A percentile compares a stretch with the other conserved stretches of the same genome.
Conservation (phyloP, 1,284 basidiomycete species). For the Cutaneotrichosporon sp. region DNA sequence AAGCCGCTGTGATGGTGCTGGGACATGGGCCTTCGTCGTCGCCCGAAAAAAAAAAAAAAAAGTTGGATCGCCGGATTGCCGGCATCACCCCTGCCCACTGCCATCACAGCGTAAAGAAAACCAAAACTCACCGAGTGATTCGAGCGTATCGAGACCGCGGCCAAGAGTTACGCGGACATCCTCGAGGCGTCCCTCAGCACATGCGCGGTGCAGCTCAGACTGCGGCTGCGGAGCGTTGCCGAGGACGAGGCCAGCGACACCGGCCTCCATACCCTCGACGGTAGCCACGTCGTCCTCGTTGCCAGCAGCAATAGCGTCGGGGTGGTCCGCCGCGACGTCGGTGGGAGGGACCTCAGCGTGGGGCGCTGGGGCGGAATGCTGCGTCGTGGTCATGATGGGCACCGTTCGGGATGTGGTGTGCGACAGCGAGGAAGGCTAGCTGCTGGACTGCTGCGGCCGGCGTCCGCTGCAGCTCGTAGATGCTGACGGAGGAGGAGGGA, state of each 20-base stretch:
- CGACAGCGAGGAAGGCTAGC: conserved; percentile 6
- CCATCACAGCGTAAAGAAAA: neutral
- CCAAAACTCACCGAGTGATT: conserved; percentile 45
- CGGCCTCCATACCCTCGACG: conserved; percentile 21
- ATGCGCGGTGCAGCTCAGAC: conserved; percentile 41
- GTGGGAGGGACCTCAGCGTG: neutral
- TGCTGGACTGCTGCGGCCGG: conserved; percentile 3
- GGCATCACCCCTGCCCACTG: neutral
- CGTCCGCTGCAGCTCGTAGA: conserved; percentile 5
- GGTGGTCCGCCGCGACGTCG: neutral
- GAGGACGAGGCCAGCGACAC: conserved; percentile 21
- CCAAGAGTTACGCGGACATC: conserved; percentile 42
- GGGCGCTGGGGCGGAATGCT: conserved; percentile 4
- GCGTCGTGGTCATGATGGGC: conserved; percentile 14
- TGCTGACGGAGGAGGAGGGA: conserved; percentile 3
- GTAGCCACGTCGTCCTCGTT: conserved; percentile 18
- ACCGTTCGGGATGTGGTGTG: conserved; percentile 4
- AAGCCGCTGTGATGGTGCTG: neutral
- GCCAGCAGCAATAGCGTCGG: conserved; percentile 7
- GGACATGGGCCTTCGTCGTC: conserved; percentile 3
- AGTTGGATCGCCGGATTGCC: neutral
- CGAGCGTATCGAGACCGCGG: conserved; percentile 40
- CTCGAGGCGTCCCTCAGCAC: conserved; percentile 46
- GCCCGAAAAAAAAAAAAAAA: conserved; percentile 9
- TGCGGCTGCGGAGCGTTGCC: conserved; percentile 17